Conservation (phyloP, 2,329 filamentous ascomycete genomes). For the Venturiaceae sp. region DNA sequence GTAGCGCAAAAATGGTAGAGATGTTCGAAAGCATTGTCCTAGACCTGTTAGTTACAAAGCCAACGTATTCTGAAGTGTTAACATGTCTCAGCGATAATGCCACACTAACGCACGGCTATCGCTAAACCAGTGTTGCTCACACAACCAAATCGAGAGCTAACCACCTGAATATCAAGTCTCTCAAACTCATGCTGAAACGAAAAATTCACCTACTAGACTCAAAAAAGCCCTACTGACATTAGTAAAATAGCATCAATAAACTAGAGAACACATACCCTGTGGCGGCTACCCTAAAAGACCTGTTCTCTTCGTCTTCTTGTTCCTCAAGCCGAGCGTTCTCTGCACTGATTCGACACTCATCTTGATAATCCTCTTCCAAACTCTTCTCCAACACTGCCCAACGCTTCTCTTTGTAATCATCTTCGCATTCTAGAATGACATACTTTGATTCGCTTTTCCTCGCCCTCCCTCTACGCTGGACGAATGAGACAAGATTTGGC, state of each 20-base stretch:
- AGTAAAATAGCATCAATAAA: no score
- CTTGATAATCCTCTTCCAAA: conserved; percentile 63
- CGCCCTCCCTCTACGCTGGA: conserved; percentile 56
- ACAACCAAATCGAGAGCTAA: no score
- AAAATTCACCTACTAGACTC: background rate
- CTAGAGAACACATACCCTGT: conserved; percentile 30
- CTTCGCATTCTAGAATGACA: conserved; percentile 38
- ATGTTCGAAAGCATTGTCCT: conserved; percentile 65
- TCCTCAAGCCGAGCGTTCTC: conserved; percentile 32
- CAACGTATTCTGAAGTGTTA: background rate
- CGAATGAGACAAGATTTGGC: conserved; percentile 52
- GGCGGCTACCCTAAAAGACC: conserved; percentile 29
- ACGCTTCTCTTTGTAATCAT: conserved; percentile 26
- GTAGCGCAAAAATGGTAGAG: conserved; percentile 71
- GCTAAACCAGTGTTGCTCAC: no score
- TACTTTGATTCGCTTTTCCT: conserved; percentile 47
- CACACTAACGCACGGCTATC: no score
- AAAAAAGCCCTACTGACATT: background rate
- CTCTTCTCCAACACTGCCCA: conserved; percentile 61
- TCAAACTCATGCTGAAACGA: conserved; percentile 41
- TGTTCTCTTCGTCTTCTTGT: conserved; percentile 34
- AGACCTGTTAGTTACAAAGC: conserved; percentile 38
- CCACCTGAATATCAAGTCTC: no score
- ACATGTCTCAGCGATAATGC: no score
- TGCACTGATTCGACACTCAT: conserved; percentile 46